Evolutionary conservation across 2,329 filamentous ascomycete genomes (phyloP).

Genomic region (Trichoderma sp.): DNA sequence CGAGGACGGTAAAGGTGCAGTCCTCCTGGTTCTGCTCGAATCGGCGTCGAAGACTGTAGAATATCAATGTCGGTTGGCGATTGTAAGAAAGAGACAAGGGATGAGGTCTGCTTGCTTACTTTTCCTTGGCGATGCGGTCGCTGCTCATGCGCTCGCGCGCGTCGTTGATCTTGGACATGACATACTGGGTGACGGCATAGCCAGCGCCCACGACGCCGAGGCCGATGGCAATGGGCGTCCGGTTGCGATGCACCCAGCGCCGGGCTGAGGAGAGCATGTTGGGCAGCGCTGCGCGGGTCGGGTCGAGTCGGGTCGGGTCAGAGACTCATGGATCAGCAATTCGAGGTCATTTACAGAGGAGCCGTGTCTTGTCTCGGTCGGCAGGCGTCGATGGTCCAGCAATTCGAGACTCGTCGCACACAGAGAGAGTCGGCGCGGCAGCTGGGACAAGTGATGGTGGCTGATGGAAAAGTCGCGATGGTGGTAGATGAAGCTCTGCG

Average conservation of each 20-base stretch:
- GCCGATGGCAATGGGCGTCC: constrained; percentile 85
- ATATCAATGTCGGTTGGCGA: not conserved
- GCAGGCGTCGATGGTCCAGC: too few relatives aligned
- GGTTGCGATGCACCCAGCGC: constrained; percentile 90
- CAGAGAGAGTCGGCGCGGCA: not conserved
- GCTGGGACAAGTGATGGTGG: not conserved
- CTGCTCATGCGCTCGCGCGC: constrained; percentile 95
- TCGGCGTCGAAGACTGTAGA: constrained; percentile 77
- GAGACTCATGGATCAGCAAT: constrained; percentile 23
- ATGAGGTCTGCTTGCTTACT: constrained; percentile 62
- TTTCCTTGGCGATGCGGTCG: constrained; percentile 94
- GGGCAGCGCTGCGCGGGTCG: constrained; percentile 25
- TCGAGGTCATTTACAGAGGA: constrained; percentile 1
- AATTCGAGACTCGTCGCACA: not conserved
- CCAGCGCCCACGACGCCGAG: constrained; percentile 84
- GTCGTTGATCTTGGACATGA: constrained; percentile 86
- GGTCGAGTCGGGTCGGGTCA: constrained; percentile 12
- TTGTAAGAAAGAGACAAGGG: not conserved
- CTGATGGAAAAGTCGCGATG: constrained; percentile 20
- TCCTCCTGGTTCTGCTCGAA: constrained; percentile 99
- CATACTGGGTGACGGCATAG: constrained; percentile 91
- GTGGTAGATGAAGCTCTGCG: constrained; percentile 7
- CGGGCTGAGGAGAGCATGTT: constrained; percentile 71
- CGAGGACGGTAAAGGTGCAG: constrained; percentile 97
- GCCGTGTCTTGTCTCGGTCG: not conserved